Evolutionary conservation across 2,329 filamentous ascomycete genomes (phyloP).

Genomic region (Trichoderma sp.): DNA sequence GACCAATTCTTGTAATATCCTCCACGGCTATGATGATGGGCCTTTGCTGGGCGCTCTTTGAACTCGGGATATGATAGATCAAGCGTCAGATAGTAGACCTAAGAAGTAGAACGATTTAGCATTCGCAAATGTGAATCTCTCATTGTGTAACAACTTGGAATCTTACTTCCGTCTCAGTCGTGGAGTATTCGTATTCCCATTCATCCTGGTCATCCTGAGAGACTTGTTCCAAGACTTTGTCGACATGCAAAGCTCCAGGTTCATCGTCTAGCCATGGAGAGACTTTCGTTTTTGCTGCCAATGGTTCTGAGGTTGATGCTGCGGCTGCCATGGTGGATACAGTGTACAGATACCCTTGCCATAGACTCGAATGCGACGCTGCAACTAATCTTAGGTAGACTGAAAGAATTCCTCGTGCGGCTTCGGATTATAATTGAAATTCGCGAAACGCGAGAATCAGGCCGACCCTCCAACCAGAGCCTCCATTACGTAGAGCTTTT

Average conservation of each 20-base stretch:
- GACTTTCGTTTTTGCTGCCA: not conserved
- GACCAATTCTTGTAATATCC: slow-evolving; percentile 53
- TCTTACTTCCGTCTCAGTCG: slow-evolving; percentile 62
- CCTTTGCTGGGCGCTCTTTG: slow-evolving; percentile 49
- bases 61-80: slow-evolving; percentile 66
- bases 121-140: not conserved
- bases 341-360: not conserved
- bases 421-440: not conserved
- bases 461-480: not conserved
- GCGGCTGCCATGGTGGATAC: slow-evolving; percentile 18
- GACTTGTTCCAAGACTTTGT: slow-evolving; percentile 37
- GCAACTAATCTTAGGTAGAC: not conserved
- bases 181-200: slow-evolving; percentile 70
- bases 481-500: not conserved
- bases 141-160: no score
- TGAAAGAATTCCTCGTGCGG: not conserved
- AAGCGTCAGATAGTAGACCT: slow-evolving; percentile 68
- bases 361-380: not conserved
- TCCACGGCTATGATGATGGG: slow-evolving; percentile 46
- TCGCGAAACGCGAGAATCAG: not conserved
- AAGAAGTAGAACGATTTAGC: not conserved
- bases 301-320: not conserved
- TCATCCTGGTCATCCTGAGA: slow-evolving; percentile 56
- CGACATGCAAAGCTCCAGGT: slow-evolving; percentile 37
- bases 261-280: slow-evolving; percentile 31